A percentile compares a stretch with the other conserved stretches of the same genome.
Conservation (phyloP, 2,329 filamentous ascomycete species). For the Coniochaeta pulveracea region DNA sequence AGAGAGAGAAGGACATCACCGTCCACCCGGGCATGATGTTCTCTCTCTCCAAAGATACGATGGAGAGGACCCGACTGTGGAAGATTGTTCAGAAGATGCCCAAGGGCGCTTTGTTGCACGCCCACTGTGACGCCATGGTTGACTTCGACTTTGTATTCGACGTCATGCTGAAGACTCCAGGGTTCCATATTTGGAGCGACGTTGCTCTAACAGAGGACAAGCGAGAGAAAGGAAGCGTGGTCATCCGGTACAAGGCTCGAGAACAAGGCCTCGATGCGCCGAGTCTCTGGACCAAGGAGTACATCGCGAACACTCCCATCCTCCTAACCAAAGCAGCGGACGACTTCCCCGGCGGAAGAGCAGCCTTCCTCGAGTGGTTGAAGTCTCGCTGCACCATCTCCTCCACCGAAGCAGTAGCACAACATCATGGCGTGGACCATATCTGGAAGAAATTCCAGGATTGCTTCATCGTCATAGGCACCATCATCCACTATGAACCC, state of each 20-base stretch:
- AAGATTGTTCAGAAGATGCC: slow-evolving; percentile 76
- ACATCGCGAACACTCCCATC: slow-evolving; percentile 47
- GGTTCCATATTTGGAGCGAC: slow-evolving; percentile 58
- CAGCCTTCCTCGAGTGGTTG: slow-evolving; percentile 69
- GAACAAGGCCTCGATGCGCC: slow-evolving; percentile 19
- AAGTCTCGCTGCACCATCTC: slow-evolving; percentile 62
- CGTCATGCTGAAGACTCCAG: slow-evolving; percentile 57
- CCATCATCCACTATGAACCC: slow-evolving; percentile 79
- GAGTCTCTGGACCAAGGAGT: slow-evolving; percentile 56
- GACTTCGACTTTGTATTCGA: slow-evolving; percentile 73
- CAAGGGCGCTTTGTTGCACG: slow-evolving; percentile 78
- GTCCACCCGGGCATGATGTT: slow-evolving; percentile 93
- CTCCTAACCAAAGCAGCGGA: slow-evolving; percentile 54
- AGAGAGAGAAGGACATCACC: slow-evolving; percentile 45
- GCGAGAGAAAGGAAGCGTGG: slow-evolving; percentile 33
- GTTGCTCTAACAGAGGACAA: slow-evolving; percentile 38
- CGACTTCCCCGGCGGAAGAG: slow-evolving; percentile 61
- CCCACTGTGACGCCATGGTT: slow-evolving; percentile 85
- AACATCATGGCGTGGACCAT: slow-evolving; percentile 73
- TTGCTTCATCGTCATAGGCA: slow-evolving; percentile 63
- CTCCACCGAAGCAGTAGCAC: slow-evolving; percentile 59
- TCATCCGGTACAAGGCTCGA: slow-evolving; percentile 46
- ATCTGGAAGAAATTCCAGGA: slow-evolving; percentile 75
- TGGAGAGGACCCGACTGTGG: slow-evolving; percentile 80
- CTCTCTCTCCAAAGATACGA: slow-evolving; percentile 69